Evolutionary conservation across 495 filamentous ascomycete species (phyloP).

Genomic region (Choiromyces venosus): DNA sequence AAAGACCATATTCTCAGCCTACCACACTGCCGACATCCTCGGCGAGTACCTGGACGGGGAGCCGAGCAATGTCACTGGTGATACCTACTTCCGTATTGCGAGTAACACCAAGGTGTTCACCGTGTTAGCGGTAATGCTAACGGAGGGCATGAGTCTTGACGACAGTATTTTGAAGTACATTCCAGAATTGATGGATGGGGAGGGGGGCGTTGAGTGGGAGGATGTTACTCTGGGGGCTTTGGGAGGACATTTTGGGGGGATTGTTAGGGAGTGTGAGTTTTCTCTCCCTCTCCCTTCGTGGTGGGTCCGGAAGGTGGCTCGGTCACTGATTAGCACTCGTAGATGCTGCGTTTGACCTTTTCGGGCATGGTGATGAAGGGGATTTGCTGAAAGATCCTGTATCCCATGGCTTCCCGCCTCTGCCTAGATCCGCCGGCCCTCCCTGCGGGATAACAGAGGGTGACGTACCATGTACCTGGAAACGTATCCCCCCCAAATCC

Average conservation of each 20-base stretch:
- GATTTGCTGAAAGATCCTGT: neutral
- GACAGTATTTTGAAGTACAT: conserved; percentile 46
- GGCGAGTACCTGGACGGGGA: neutral
- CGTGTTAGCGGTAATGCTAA: conserved; percentile 35
- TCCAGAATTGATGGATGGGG: conserved; percentile 44
- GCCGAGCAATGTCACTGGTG: conserved; percentile 19
- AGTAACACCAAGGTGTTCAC: conserved; percentile 42
- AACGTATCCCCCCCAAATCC: neutral
- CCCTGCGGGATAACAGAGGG: neutral
- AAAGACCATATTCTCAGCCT: neutral
- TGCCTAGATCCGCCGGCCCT: neutral
- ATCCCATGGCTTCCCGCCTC: neutral
- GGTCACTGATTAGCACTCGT: neutral
- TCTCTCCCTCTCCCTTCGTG: neutral
- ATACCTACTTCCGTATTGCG: conserved; percentile 42
- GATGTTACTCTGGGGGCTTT: conserved; percentile 49
- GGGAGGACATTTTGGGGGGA: conserved; percentile 48
- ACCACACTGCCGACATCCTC: neutral
- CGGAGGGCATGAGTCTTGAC: conserved; percentile 36
- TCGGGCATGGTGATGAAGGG: neutral
- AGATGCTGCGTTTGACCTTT: neutral
- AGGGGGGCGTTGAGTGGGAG: conserved; percentile 46
- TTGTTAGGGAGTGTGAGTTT: conserved; percentile 27
- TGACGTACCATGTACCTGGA: neutral
- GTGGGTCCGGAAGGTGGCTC: neutral